Base-by-base conservation (phyloP, 2,329 filamentous ascomycete genomes). In the Xylaria sp. region DNA sequence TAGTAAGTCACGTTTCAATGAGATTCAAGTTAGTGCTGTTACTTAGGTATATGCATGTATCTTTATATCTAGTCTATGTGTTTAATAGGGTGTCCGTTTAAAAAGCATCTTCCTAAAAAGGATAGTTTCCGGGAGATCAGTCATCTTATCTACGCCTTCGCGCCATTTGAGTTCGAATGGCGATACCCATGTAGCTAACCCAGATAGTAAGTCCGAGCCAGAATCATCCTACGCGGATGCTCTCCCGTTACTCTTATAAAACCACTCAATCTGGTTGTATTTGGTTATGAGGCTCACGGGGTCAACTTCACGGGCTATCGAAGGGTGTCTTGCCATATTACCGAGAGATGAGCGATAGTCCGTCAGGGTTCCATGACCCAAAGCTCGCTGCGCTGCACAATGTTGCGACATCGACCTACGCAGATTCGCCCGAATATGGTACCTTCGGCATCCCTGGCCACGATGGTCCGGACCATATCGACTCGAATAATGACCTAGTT, bases 401-500 rank as follows among this genome's bases (percentile, higher is more conserved):
- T 63, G 63, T 55, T 41, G 54, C 62, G 46, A 41, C 66, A 39
- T 69, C 66, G 15, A 44, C 63, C 58, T 60, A 63, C 44, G 41
- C 52, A 13, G 60, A 64, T 25, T 57, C 70, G 41, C 54, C 72
- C 10, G 64, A 71, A 23, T 72, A 73, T 23, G 72, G 69, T 25
- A 72, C 72, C 13, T 72, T 73, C 44, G 34, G 59, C 15, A 13
- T 37, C 52, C 37, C 51, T 39, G 13, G 57, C 57, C 56, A 50
- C 55, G 50, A 66, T 61, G 63, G 32, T 28, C 12, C 25, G 2
- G 63, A 65, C 28, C 3, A 25, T n/a, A 15, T 25, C 12, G 50
- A 69, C n/a, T 54, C 68, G 15, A 70, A 82, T 54, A 81, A 81
- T 69, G 83, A 86, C 70, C 78, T 88, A 58, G 81, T 85, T 63